Evolutionary conservation across 2,329 filamentous ascomycete species (phyloP), one percentile per base, ranked within the genome.

Genomic region (Torrubiellomyces zombiae): DNA sequence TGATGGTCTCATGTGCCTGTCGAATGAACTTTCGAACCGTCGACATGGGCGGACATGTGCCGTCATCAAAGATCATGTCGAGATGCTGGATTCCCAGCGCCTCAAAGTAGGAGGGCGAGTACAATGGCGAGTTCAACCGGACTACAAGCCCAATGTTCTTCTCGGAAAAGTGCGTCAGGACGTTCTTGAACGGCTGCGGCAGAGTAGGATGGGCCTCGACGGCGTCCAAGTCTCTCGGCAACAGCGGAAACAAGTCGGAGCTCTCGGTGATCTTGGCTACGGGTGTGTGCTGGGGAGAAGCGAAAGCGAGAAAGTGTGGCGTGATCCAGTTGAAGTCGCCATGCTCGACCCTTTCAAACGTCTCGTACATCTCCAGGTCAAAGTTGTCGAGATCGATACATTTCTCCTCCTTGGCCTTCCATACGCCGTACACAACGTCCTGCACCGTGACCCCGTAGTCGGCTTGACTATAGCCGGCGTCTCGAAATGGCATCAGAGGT

Each of bases 281-380:
- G 5, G 83, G 80, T 28, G 69, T 63, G 42, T 85, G 75, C 51
- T 95, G 83, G 8, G 89, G 89, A 12, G 86, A 95, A 21, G 89
- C 89, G 48, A 98, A 95, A 13, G 89, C 89, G 25, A 98, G 67
- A 56, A 98, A 98, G 44, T 85, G 63, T 7, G 86, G 85, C 5
- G 85, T 92, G 30, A 98, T 69, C 89, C 89, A 98, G 67, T 98
- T 98, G 75, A 98, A 98, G 56, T 98, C 89, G 34, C 89, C 89
- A 61, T 94, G 83, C 48, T 98, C 89, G 12, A 98, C 89, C 30
- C 89, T 70, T 57, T 98, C 89, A 42, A 71, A 98, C 47, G 70
- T 77, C 56, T 98, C 89, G 48, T 98, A 98, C 68, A 94, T 82
- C 55, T 94, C 85, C 12, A 98, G 66, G 42, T 86, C 85, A 47